phyloP scores from a whole-genome alignment of 1,284 basidiomycete species.

The Wolfiporia cocos region DNA sequence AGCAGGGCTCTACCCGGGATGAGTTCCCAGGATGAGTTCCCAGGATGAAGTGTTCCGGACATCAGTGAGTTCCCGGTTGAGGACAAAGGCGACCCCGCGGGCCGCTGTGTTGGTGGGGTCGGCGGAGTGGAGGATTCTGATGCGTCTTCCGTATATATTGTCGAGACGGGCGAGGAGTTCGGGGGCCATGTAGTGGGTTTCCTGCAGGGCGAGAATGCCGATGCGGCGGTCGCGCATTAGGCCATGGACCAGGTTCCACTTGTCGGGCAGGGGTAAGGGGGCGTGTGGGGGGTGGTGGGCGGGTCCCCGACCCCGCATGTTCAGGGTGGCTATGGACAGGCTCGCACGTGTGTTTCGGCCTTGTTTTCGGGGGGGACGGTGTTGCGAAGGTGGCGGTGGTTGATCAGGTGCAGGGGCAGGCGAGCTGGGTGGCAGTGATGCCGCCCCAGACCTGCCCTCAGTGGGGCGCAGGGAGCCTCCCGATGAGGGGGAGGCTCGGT shows the following conservation, averaged over 20 bases:
- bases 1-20: slow-evolving; percentile 1
- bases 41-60: background rate
- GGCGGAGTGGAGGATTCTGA: slow-evolving; percentile 9
- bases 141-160: slow-evolving; percentile 5
- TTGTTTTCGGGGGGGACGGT: too few relatives aligned
- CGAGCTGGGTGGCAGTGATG: too few relatives aligned
- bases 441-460: too few relatives aligned
- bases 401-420: too few relatives aligned
- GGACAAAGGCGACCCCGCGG: slow-evolving; percentile 27
- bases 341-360: too few relatives aligned
- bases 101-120: slow-evolving; percentile 1
- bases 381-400: too few relatives aligned
- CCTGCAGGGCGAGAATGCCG: slow-evolving; percentile 21
- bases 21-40: background rate
- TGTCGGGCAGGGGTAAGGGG: too few relatives aligned
- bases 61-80: slow-evolving; percentile 24
- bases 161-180: slow-evolving; percentile 5
- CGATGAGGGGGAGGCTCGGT: too few relatives aligned
- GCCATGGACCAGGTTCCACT: slow-evolving; percentile 19
- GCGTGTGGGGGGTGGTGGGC: background rate
- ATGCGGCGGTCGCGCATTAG: slow-evolving; percentile 15
- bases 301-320: slow-evolving; percentile 14
- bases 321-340: slow-evolving; percentile 15
- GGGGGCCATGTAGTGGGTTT: slow-evolving; percentile 20
- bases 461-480: too few relatives aligned